Conservation (phyloP, 768 basidiomycete species). For the Amanita brunnescens region DNA sequence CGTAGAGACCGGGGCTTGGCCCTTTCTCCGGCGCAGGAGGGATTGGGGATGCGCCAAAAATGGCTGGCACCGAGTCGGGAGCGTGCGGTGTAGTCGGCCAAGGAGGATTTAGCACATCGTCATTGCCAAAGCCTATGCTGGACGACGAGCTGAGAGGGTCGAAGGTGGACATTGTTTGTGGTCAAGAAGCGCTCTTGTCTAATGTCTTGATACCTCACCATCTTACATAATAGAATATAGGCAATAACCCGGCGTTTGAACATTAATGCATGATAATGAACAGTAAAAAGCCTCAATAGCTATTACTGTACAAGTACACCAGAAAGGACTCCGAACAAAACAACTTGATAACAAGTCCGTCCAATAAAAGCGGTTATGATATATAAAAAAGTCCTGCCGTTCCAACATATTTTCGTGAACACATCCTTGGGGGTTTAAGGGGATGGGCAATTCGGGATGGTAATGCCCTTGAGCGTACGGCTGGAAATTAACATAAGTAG, state of each 20-base stretch:
- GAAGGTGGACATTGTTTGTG: conserved; percentile 38
- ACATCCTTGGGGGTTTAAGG: conserved; percentile 20
- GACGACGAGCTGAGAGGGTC: conserved; percentile 62
- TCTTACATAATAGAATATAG: conserved; percentile 6
- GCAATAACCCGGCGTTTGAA: not conserved
- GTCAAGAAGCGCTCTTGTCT: not conserved
- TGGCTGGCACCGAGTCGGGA: conserved; percentile 62
- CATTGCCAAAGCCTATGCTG: conserved; percentile 41
- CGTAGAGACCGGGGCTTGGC: conserved; percentile 52
- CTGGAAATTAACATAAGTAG: conserved; percentile 24
- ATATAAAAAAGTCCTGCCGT: not conserved
- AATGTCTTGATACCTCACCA: not conserved
- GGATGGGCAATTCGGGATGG: conserved; percentile 47
- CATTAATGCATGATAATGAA: no score
- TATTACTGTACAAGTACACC: no score
- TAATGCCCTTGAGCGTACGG: conserved; percentile 62
- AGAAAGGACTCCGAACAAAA: not conserved
- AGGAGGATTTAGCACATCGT: conserved; percentile 40
- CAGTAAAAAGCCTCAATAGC: no score
- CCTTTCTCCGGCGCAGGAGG: conserved; percentile 44
- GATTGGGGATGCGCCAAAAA: conserved; percentile 51
- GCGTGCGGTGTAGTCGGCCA: conserved; percentile 80
- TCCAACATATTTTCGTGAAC: not conserved
- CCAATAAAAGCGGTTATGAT: not conserved
- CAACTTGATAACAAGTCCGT: not conserved